A percentile compares a stretch with the other conserved stretches of the same genome.
phyloP scores from a whole-genome alignment of 2,329 filamentous ascomycete species.

The Ilyonectria destructans region DNA sequence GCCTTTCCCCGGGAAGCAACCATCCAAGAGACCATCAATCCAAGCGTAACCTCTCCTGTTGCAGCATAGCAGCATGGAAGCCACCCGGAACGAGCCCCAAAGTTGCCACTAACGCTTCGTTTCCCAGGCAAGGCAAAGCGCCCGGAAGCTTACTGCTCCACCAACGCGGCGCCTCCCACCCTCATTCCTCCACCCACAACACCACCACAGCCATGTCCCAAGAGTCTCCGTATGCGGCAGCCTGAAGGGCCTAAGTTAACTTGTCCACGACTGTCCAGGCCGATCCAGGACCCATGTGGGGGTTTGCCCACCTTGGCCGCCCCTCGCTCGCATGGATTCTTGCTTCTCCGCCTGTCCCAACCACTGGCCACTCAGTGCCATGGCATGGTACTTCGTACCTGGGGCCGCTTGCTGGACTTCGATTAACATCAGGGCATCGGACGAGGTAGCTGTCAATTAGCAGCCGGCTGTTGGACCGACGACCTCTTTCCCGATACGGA shows the following conservation, averaged over 20 bases:
- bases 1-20: slow-evolving; percentile 31
- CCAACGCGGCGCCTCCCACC: slow-evolving; percentile 6
- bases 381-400: slow-evolving; percentile 1
- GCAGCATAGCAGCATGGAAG: neutral
- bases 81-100: slow-evolving; percentile 6
- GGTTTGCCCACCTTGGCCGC: slow-evolving; percentile 2
- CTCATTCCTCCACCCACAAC: slow-evolving; percentile 15
- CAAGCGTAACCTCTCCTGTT: slow-evolving; percentile 2
- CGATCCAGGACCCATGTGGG: slow-evolving; percentile 22
- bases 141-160: slow-evolving; percentile 15
- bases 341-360: slow-evolving; percentile 6
- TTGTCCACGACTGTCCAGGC: neutral
- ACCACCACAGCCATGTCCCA: slow-evolving; percentile 4
- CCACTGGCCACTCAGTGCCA: neutral
- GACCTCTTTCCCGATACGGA: slow-evolving; percentile 39
- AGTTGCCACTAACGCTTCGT: slow-evolving; percentile 27
- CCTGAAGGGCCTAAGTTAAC: neutral
- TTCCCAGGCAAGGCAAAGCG: slow-evolving; percentile 7
- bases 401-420: slow-evolving; percentile 1
- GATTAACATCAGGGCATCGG: slow-evolving; percentile 4
- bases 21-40: slow-evolving; percentile 13
- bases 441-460: neutral
- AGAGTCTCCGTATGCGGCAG: neutral
- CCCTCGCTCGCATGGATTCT: slow-evolving; percentile 24
- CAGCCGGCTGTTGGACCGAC: slow-evolving; percentile 12